phyloP scores from a whole-genome alignment of 805 yeast genomes.

The Suhomyces canberraensis region DNA sequence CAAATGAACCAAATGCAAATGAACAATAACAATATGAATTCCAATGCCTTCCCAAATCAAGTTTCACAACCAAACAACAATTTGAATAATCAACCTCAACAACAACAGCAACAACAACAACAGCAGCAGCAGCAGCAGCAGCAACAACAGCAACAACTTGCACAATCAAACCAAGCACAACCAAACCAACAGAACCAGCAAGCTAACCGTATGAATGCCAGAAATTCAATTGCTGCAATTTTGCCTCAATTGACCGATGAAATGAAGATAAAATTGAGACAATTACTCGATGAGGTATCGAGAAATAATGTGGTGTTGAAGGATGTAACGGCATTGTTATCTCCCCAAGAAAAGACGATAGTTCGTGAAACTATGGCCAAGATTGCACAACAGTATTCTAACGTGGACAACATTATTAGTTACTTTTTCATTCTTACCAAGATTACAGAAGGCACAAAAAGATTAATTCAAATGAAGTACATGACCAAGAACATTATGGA shows the following conservation, averaged over 20 bases:
- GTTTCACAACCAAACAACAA: constrained; percentile 10
- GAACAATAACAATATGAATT: constrained; percentile 6
- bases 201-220: constrained; percentile 1
- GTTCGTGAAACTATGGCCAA: constrained; percentile 54
- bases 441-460: constrained; percentile 70
- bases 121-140: constrained; percentile 1
- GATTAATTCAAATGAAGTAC: constrained; percentile 72
- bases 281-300: constrained; percentile 66
- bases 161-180: constrained; percentile 1
- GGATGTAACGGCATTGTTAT: constrained; percentile 59
- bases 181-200: background rate
- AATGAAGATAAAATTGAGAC: constrained; percentile 58
- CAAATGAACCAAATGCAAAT: constrained; percentile 5
- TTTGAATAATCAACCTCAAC: constrained; percentile 8
- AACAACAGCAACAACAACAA: constrained; percentile 1
- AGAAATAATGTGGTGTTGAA: constrained; percentile 62
- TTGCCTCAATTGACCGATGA: constrained; percentile 50
- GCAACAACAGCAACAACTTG: background rate
- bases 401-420: constrained; percentile 74
- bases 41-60: constrained; percentile 2
- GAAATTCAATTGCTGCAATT: constrained; percentile 10
- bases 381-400: constrained; percentile 57
- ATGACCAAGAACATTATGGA: constrained; percentile 78
- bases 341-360: constrained; percentile 60
- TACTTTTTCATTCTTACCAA: constrained; percentile 74